A percentile compares a stretch with the other conserved stretches of the same genome.
These are phyloP conservation scores for Venturia aucupariae DNA, from an alignment of 2,329 filamentous ascomycete species.

Conservation along the genomic window DNA sequence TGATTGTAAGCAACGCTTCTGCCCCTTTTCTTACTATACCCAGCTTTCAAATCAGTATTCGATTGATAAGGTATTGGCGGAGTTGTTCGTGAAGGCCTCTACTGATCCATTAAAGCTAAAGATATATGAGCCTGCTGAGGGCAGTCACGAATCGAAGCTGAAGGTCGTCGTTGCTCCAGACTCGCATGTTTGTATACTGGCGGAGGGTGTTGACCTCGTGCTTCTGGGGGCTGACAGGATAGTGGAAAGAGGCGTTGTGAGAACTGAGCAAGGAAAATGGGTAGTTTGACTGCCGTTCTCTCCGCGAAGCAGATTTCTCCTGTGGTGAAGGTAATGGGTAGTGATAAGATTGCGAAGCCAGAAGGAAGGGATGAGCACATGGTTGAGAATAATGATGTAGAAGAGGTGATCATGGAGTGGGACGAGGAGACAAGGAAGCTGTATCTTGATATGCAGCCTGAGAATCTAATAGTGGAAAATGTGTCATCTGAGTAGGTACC, in stretches of 20 bases:
- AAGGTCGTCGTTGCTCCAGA: slow-evolving; percentile 49
- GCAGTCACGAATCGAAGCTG: slow-evolving; percentile 19
- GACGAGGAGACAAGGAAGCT: slow-evolving; percentile 14
- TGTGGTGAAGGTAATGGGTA: slow-evolving; percentile 42
- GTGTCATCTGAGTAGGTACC: slow-evolving; percentile 29
- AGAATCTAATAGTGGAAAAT: slow-evolving; percentile 30
- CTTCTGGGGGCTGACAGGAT: slow-evolving; percentile 58
- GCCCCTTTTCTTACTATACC: no score
- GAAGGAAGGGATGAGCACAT: slow-evolving; percentile 30
- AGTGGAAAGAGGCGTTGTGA: slow-evolving; percentile 41
- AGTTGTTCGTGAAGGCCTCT: no score
- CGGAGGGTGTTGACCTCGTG: slow-evolving; percentile 45
- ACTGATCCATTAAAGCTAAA: neutral
- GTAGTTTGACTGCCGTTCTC: slow-evolving; percentile 50
- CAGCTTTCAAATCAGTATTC: no score
- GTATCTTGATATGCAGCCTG: slow-evolving; percentile 16
- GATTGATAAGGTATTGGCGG: no score
- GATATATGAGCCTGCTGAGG: slow-evolving; percentile 14
- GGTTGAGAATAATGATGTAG: slow-evolving; percentile 43
- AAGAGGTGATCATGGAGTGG: slow-evolving; percentile 46
- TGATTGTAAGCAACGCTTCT: no score
- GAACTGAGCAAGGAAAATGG: slow-evolving; percentile 58
- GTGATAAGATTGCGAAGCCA: slow-evolving; percentile 48
- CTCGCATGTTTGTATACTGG: slow-evolving; percentile 48
- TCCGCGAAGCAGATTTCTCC: slow-evolving; percentile 41